Conservation (phyloP, 805 yeast genomes). For the Myxozyma kluyveri region DNA sequence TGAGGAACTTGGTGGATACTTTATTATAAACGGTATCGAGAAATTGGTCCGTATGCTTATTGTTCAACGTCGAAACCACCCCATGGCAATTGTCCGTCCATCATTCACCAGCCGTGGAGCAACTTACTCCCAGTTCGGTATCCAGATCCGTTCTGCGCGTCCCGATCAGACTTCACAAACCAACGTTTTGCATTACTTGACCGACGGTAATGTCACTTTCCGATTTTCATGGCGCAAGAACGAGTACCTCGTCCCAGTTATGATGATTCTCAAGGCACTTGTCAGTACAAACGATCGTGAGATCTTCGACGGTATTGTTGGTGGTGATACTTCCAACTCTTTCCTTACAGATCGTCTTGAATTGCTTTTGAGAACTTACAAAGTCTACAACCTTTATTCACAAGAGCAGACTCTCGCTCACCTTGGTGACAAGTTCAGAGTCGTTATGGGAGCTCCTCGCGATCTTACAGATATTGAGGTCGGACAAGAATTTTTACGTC, state of each 20-base stretch:
- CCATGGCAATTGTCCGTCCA: slow-evolving; percentile 96
- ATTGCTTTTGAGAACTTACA: slow-evolving; percentile 82
- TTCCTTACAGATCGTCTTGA: slow-evolving; percentile 98
- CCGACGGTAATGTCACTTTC: slow-evolving; percentile 94
- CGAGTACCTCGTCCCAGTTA: slow-evolving; percentile 89
- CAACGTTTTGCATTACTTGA: slow-evolving; percentile 91
- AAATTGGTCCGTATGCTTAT: slow-evolving; percentile 94
- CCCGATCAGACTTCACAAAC: slow-evolving; percentile 98
- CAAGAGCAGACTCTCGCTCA: slow-evolving; percentile 89
- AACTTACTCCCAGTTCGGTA: slow-evolving; percentile 81
- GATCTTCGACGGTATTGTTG: slow-evolving; percentile 93
- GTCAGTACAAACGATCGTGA: slow-evolving; percentile 90
- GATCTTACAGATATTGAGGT: slow-evolving; percentile 87
- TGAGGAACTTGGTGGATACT: slow-evolving; percentile 96
- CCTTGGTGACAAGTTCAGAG: slow-evolving; percentile 92
- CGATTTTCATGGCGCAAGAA: slow-evolving; percentile 96
- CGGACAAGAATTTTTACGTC: slow-evolving; percentile 75
- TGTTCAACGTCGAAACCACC: slow-evolving; percentile 96
- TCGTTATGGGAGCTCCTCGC: slow-evolving; percentile 84
- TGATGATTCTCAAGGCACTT: slow-evolving; percentile 87
- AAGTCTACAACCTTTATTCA: slow-evolving; percentile 71
- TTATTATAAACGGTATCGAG: slow-evolving; percentile 94
- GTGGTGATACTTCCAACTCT: slow-evolving; percentile 79
- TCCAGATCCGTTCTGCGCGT: slow-evolving; percentile 89
- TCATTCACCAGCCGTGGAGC: slow-evolving; percentile 94